These are phyloP conservation scores for Salix arbutifolia DNA, from an alignment of 345 rosid species.

Conservation along the genomic window DNA sequence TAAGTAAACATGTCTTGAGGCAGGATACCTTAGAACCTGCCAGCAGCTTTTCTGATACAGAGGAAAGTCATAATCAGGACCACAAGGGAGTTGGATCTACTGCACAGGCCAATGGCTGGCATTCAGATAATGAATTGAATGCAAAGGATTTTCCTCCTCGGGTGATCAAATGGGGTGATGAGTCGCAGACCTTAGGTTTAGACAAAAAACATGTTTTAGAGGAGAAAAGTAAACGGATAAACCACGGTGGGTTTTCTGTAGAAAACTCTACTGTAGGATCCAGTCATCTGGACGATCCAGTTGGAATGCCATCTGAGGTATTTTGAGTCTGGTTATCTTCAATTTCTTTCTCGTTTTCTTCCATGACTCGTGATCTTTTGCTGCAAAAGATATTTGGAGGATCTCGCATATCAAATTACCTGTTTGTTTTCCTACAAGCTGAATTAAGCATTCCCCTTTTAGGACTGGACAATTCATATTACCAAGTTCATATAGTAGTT, in stretches of 20 bases:
- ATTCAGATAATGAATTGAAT: slow-evolving; percentile 78
- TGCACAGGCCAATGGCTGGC: slow-evolving; percentile 55
- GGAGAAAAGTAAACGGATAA: slow-evolving; percentile 35
- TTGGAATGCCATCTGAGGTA: slow-evolving; percentile 96
- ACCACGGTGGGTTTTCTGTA: slow-evolving; percentile 29
- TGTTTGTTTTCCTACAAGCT: neutral
- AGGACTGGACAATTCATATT: slow-evolving; percentile 8
- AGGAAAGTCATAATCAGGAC: slow-evolving; percentile 43
- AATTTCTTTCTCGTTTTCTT: slow-evolving; percentile 6
- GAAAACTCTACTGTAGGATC: slow-evolving; percentile 29
- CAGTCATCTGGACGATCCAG: slow-evolving; percentile 49
- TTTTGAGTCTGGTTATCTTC: slow-evolving; percentile 8
- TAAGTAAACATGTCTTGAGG: slow-evolving; percentile 34
- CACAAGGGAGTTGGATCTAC: slow-evolving; percentile 45
- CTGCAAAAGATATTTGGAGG: neutral
- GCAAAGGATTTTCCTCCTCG: slow-evolving; percentile 45
- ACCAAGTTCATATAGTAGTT: slow-evolving; percentile 29
- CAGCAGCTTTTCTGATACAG: slow-evolving; percentile 66
- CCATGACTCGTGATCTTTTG: neutral
- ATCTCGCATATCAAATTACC: neutral
- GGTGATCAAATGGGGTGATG: slow-evolving; percentile 44
- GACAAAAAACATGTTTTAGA: slow-evolving; percentile 33
- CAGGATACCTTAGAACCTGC: slow-evolving; percentile 47
- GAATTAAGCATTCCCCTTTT: slow-evolving; percentile 4
- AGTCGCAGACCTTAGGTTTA: slow-evolving; percentile 28